These are phyloP conservation scores for Plasmopara muralis DNA, from an alignment of 352 stramenopile genomes.

Conservation along the genomic window DNA sequence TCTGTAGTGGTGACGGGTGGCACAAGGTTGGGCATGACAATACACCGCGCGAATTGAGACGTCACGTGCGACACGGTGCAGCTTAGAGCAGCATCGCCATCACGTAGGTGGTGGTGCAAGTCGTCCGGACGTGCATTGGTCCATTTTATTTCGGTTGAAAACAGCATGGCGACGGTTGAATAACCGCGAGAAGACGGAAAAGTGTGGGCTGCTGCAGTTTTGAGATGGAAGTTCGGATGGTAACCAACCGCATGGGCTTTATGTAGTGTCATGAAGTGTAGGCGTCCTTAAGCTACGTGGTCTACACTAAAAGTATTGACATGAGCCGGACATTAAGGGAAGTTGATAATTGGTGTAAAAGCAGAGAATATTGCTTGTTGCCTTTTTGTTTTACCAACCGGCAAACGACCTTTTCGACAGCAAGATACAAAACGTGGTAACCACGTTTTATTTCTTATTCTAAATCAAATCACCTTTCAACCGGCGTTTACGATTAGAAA, in stretches of 20 bases:
- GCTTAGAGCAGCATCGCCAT: slow-evolving; percentile 78
- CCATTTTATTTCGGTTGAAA: slow-evolving; percentile 32
- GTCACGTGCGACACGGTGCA: slow-evolving; percentile 79
- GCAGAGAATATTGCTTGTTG: neutral
- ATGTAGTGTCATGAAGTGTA: neutral
- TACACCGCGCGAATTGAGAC: slow-evolving; percentile 78
- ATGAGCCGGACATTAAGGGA: neutral
- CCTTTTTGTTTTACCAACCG: neutral
- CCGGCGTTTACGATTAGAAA: neutral
- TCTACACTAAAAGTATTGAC: neutral
- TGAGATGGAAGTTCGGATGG: slow-evolving; percentile 11
- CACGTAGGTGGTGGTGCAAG: slow-evolving; percentile 97
- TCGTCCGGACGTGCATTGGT: slow-evolving; percentile 81
- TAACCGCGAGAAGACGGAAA: too few species aligned
- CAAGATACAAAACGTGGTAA: neutral
- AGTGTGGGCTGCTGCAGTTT: slow-evolving; percentile 2
- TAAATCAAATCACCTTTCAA: neutral
- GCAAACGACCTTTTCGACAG: too few species aligned
- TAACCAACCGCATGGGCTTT: slow-evolving; percentile 20
- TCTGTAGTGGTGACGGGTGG: slow-evolving; percentile 94
- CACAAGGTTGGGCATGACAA: slow-evolving; percentile 99
- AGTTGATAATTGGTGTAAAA: neutral
- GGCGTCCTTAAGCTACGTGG: neutral
- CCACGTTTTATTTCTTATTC: neutral
- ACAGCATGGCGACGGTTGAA: slow-evolving; percentile 14